Conservation (phyloP, 106 monocot genomes). For the Gastrodia elata region DNA sequence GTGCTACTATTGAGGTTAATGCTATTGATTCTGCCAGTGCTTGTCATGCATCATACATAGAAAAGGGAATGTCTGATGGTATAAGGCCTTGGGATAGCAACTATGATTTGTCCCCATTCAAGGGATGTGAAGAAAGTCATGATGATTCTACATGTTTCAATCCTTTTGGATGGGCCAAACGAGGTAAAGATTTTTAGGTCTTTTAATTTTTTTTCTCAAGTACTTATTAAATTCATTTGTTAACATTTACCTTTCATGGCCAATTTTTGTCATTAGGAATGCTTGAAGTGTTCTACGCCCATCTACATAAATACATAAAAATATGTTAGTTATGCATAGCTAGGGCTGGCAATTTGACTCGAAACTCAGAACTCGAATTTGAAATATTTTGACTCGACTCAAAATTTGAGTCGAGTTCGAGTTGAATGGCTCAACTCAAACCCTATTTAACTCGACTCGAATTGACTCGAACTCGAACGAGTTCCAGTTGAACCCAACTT, state of each 20-base stretch:
- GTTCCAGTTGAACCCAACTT: no score
- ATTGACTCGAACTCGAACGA: no score
- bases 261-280: neutral
- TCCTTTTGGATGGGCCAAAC: constrained; percentile 25
- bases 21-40: constrained; percentile 5
- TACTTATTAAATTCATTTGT: neutral
- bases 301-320: constrained; percentile 2
- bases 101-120: constrained; percentile 24
- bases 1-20: constrained; percentile 3
- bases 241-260: constrained; percentile 1
- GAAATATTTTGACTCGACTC: no score
- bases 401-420: no score
- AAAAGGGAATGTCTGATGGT: constrained; percentile 14
- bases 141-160: constrained; percentile 20
- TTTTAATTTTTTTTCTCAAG: neutral
- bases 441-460: no score
- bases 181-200: constrained; percentile 31
- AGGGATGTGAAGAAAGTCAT: constrained; percentile 15
- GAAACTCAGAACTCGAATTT: no score
- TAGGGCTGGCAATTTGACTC: no score
- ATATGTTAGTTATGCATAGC: neutral
- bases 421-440: no score
- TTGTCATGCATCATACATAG: constrained; percentile 5
- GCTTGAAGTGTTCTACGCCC: neutral
- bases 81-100: constrained; percentile 8